Evolutionary conservation across 768 basidiomycete genomes (phyloP).

Genomic region (Kwoniella newhampshirensis): DNA sequence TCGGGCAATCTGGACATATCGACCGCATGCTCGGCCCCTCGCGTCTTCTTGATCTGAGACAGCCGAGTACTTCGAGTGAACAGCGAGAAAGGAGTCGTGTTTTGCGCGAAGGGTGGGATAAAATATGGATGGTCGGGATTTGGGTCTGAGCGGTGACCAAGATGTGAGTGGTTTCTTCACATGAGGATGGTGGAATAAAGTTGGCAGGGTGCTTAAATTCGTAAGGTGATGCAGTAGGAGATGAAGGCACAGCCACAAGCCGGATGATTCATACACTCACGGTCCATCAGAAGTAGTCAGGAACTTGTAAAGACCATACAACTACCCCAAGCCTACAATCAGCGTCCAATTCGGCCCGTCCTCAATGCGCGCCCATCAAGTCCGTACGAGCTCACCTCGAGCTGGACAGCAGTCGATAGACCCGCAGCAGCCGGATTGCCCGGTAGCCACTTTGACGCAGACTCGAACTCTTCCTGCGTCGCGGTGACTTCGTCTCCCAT

Average conservation of each 20-base stretch:
- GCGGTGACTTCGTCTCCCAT: background rate
- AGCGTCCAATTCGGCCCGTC: background rate
- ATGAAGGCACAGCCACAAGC: too few species aligned
- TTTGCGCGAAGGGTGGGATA: constrained; percentile 46
- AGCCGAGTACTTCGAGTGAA: constrained; percentile 16
- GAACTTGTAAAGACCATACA: constrained; percentile 50
- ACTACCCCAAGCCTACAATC: constrained; percentile 15
- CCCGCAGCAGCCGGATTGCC: constrained; percentile 42
- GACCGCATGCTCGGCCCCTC: constrained; percentile 21
- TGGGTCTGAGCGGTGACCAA: too few species aligned
- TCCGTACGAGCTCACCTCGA: constrained; percentile 49
- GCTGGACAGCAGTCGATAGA: constrained; percentile 44
- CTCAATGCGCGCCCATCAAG: background rate
- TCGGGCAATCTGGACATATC: constrained; percentile 43
- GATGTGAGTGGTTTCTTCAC: too few species aligned
- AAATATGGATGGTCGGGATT: constrained; percentile 44
- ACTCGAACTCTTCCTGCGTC: constrained; percentile 27
- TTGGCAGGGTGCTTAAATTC: background rate
- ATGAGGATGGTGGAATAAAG: background rate
- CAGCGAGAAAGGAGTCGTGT: constrained; percentile 43
- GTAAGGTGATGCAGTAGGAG: too few species aligned
- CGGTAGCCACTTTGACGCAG: constrained; percentile 41
- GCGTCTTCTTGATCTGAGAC: background rate
- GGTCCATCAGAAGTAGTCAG: constrained; percentile 31
- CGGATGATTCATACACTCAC: too few species aligned